Percentiles rank a stretch among this genome's conserved stretches.
Evolutionary conservation across 768 basidiomycete species (phyloP).

Genomic region (Suillus occidentalis): DNA sequence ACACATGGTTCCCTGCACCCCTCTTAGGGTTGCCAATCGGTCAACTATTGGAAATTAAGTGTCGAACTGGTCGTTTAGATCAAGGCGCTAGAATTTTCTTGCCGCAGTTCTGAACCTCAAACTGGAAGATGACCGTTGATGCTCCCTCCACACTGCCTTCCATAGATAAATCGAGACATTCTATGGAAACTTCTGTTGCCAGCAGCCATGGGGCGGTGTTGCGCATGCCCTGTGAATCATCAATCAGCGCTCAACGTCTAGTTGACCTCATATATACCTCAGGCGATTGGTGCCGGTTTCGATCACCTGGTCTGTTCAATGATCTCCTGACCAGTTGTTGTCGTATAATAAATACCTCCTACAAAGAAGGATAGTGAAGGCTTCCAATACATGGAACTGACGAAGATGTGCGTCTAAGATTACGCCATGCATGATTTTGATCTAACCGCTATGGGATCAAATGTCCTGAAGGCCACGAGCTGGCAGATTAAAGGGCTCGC

Average conservation of each 20-base stretch:
- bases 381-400: neutral
- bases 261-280: neutral
- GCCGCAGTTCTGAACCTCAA: neutral
- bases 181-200: neutral
- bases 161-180: neutral
- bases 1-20: neutral
- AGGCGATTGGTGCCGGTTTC: neutral
- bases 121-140: neutral
- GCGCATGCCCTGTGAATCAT: neutral
- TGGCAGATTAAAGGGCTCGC: no score
- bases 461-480: no score
- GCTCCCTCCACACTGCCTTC: neutral
- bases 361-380: neutral
- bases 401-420: neutral
- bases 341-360: neutral
- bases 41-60: neutral
- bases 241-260: neutral
- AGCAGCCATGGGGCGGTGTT: neutral
- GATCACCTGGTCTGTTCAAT: neutral
- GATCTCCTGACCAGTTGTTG: neutral
- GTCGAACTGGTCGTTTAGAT: neutral
- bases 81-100: neutral
- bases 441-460: neutral
- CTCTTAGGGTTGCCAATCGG: neutral
- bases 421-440: neutral